Conservation (phyloP, 495 filamentous ascomycete species). For the Penicillium maclennaniae region DNA sequence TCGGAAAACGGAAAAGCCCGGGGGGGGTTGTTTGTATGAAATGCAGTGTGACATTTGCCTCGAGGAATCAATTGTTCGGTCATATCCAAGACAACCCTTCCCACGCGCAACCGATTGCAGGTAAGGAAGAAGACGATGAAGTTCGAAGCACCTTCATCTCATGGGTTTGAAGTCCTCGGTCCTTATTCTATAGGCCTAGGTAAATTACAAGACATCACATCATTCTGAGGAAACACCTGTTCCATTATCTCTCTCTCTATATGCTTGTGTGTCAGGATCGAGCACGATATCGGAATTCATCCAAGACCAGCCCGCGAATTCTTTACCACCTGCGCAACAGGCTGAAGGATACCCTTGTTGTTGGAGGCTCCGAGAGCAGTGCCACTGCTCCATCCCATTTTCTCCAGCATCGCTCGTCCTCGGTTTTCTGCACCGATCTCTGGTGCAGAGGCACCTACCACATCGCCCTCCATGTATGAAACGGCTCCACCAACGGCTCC, state of each 20-base stretch:
- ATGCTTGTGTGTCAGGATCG: background rate
- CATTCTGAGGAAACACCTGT: background rate
- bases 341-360: conserved; percentile 83
- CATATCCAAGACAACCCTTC: conserved; percentile 60
- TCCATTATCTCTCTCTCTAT: background rate
- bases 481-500: conserved; percentile 43
- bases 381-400: conserved; percentile 93
- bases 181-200: background rate
- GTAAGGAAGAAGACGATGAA: conserved; percentile 28
- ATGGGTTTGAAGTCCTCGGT: background rate
- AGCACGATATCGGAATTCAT: conserved; percentile 27
- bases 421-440: conserved; percentile 81
- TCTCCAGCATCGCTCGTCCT: conserved; percentile 86
- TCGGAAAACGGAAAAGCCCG: conserved; percentile 42
- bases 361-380: conserved; percentile 79
- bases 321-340: conserved; percentile 85
- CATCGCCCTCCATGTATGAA: conserved; percentile 77
- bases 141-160: background rate
- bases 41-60: conserved; percentile 60
- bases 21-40: conserved; percentile 51
- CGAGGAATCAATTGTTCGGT: conserved; percentile 66
- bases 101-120: conserved; percentile 52
- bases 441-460: conserved; percentile 79
- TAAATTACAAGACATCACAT: background rate
- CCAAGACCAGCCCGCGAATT: conserved; percentile 80